These are phyloP conservation scores for Boletus fagicola DNA, from an alignment of 768 basidiomycete genomes.

Conservation along the genomic window DNA sequence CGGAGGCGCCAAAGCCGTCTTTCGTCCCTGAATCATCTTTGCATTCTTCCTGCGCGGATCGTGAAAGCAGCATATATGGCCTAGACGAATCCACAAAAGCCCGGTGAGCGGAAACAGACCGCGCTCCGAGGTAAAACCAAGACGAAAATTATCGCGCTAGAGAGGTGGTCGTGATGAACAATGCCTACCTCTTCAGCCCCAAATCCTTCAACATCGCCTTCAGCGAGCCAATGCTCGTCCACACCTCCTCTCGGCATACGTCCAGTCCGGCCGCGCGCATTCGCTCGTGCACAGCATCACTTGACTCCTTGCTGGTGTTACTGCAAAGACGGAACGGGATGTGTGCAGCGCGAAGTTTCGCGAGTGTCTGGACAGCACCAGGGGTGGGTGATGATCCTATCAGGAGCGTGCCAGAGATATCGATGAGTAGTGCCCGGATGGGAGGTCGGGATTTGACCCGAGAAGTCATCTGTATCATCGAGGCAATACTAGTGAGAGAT, in stretches of 20 bases:
- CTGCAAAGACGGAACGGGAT: constrained; percentile 59
- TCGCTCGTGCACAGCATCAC: constrained; percentile 38
- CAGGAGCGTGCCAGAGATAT: constrained; percentile 68
- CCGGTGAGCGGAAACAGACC: background rate
- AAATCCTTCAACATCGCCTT: constrained; percentile 41
- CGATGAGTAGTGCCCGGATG: constrained; percentile 56
- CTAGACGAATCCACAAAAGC: constrained; percentile 15
- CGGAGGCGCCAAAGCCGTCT: background rate
- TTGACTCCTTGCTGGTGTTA: constrained; percentile 69
- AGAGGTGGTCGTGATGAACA: too few relatives aligned
- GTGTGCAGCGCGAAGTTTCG: constrained; percentile 29
- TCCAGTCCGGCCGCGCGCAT: constrained; percentile 52
- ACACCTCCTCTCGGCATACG: constrained; percentile 45
- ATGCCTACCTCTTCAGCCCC: constrained; percentile 40
- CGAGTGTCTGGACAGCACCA: constrained; percentile 36
- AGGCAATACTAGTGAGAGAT: background rate
- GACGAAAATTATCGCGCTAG: too few relatives aligned
- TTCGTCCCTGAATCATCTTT: background rate
- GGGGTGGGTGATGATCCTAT: constrained; percentile 49
- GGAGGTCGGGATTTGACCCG: background rate
- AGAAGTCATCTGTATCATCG: background rate
- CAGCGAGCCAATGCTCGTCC: constrained; percentile 66
- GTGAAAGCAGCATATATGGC: constrained; percentile 57
- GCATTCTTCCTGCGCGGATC: constrained; percentile 47
- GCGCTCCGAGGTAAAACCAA: background rate